Base-by-base conservation (phyloP, 176 grass and related monocot genomes). In the Carex kokanica region DNA sequence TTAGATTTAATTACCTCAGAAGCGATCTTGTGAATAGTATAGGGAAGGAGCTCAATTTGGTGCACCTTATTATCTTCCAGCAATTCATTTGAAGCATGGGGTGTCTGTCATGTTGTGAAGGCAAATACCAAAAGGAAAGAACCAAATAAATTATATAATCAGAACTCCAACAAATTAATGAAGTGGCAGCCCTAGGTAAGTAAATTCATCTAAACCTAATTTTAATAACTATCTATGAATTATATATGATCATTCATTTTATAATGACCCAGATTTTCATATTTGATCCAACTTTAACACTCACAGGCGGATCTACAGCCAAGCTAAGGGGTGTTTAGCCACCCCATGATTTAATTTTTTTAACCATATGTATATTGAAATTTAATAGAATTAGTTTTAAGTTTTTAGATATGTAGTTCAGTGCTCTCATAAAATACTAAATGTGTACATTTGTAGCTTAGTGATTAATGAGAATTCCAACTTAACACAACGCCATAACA, bases 21-120 rank as follows among this genome's bases (percentile, higher is more conserved):
- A 49, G 88, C 78, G 2, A 90, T 74, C 81, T 70, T 86, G 74
- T 90, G 88, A 61, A 90, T 47, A 3, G 85, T 86, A 52, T 84
- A 90, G 47, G 88, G 70, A 47, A 84, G 74, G 0, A 74, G 52
- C 74, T 90, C 84, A 25, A 86, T 62, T n/a, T 18, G 36, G 38
- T 86, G 80, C 24, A n/a, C 38, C 63, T 34, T 87, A 27, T 34
- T 87, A 27, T 90, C 88, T 31, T 90, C 85, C 20, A 90, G 14
- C 1, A 23, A 9, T 59, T 84, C 74, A 49, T 16, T 27, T 15
- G 67, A 72, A 56, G 81, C n/a, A 2, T 69, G 72, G 11, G 62
- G 84, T 17, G 64, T 80, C 84, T 86, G 53, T 40, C 62, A 21
- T 56, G 3, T 24, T 54, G 55, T 18, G 12, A 77, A 16, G 41